phyloP scores from a whole-genome alignment of 2,329 filamentous ascomycete genomes.

The Colletotrichum lindemuthianum region DNA sequence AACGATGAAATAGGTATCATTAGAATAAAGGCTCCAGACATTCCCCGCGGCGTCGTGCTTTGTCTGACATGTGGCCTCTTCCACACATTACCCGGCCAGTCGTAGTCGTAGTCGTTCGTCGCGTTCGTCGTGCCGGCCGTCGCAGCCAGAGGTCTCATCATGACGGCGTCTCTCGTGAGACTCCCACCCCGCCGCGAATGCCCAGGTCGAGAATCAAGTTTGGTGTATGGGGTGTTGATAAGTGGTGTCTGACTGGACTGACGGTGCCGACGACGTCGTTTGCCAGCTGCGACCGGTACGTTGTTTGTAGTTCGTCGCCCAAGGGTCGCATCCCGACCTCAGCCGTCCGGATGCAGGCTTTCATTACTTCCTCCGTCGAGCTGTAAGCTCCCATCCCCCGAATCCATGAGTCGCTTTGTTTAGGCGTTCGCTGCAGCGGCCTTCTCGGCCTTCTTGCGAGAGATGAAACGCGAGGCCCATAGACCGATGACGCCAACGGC shows the following conservation, averaged over 20 bases:
- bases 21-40: conserved; percentile 15
- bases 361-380: conserved; percentile 15
- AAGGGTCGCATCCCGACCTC: not conserved
- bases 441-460: conserved; percentile 43
- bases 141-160: conserved; percentile 25
- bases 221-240: not conserved
- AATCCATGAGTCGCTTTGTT: not conserved
- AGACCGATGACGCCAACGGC: conserved; percentile 45
- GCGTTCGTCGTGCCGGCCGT: conserved; percentile 19
- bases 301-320: not conserved
- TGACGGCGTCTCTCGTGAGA: conserved; percentile 28
- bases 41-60: conserved; percentile 19
- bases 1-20: conserved; percentile 30
- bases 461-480: conserved; percentile 45
- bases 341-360: not conserved
- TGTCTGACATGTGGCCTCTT: conserved; percentile 16
- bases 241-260: conserved; percentile 1
- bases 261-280: not conserved
- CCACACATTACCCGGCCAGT: conserved; percentile 24
- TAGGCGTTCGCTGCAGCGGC: conserved; percentile 38
- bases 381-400: not conserved
- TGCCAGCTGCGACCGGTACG: not conserved
- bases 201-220: conserved; percentile 18
- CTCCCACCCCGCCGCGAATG: conserved; percentile 10
- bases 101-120: conserved; percentile 1